Conservation (phyloP, 2,329 filamentous ascomycete species). For the Colletotrichum tamarilloi region DNA sequence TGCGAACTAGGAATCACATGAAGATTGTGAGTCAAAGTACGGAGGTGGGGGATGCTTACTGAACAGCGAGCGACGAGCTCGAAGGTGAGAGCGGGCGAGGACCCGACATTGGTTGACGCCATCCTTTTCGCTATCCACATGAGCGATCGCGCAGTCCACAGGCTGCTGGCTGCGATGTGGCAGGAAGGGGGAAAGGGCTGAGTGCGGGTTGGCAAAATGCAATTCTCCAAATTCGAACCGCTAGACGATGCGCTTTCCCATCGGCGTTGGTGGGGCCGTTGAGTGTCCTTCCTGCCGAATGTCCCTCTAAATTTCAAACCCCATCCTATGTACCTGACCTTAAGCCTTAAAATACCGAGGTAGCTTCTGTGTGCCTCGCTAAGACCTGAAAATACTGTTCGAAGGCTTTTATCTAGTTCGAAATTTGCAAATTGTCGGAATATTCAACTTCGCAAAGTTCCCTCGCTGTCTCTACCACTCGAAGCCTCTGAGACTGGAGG, state of each 20-base stretch:
- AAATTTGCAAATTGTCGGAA: not conserved
- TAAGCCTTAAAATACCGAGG: not conserved
- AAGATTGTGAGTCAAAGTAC: not conserved
- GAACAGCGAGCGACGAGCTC: constrained; percentile 84
- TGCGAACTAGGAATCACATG: constrained; percentile 10
- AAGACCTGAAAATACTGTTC: not conserved
- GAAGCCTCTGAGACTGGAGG: not conserved
- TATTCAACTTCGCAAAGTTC: not conserved
- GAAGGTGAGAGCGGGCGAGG: constrained; percentile 78
- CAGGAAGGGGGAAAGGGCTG: not conserved
- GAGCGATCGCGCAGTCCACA: constrained; percentile 16
- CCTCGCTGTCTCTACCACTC: not conserved
- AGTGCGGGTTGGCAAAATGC: not conserved
- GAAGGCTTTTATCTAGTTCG: not conserved
- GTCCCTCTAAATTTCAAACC: not conserved
- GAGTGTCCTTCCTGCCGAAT: not conserved
- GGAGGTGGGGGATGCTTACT: constrained; percentile 61
- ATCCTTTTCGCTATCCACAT: constrained; percentile 51
- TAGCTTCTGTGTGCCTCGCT: not conserved
- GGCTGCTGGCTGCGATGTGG: constrained; percentile 1
- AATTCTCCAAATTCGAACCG: constrained; percentile 18
- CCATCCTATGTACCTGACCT: not conserved
- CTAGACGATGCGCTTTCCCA: constrained; percentile 23
- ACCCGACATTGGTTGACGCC: constrained; percentile 61
- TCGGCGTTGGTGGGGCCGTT: constrained; percentile 2